Evolutionary conservation across 2,329 filamentous ascomycete genomes (phyloP).

Genomic region (Verticillium albo-atrum): DNA sequence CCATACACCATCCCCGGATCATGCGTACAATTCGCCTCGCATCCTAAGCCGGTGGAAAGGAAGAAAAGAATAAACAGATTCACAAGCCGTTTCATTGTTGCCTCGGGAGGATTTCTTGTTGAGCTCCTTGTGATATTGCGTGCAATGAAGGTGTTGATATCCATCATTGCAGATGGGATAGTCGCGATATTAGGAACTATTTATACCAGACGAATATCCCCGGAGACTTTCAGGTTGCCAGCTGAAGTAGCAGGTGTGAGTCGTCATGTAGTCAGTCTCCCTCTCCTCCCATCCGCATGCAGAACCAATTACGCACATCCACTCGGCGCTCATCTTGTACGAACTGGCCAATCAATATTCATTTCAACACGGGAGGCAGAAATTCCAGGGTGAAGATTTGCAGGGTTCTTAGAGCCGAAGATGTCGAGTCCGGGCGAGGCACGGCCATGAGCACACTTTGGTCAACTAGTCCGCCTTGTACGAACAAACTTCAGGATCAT

Average conservation of each 20-base stretch:
- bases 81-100: background rate
- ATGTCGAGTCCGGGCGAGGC: too few relatives aligned
- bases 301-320: background rate
- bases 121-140: background rate
- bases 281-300: conserved; percentile 1
- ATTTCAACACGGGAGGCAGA: background rate
- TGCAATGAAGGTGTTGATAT: background rate
- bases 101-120: too few relatives aligned
- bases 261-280: conserved; percentile 7
- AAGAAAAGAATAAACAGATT: conserved; percentile 2
- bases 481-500: background rate
- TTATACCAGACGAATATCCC: too few relatives aligned
- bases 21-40: conserved; percentile 12
- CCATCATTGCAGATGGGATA: conserved; percentile 5
- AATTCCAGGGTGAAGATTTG: background rate
- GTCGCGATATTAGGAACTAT: conserved; percentile 9
- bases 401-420: too few relatives aligned
- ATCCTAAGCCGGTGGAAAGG: conserved; percentile 15
- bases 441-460: too few relatives aligned
- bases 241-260: too few relatives aligned
- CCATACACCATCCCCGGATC: conserved; percentile 13
- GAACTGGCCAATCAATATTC: conserved; percentile 12
- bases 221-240: too few relatives aligned
- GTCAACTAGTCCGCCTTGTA: background rate
- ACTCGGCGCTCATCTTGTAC: conserved; percentile 12